Evolutionary conservation across 768 basidiomycete genomes (phyloP), one percentile per base, ranked within the genome.

Genomic region (Panus rudis): DNA sequence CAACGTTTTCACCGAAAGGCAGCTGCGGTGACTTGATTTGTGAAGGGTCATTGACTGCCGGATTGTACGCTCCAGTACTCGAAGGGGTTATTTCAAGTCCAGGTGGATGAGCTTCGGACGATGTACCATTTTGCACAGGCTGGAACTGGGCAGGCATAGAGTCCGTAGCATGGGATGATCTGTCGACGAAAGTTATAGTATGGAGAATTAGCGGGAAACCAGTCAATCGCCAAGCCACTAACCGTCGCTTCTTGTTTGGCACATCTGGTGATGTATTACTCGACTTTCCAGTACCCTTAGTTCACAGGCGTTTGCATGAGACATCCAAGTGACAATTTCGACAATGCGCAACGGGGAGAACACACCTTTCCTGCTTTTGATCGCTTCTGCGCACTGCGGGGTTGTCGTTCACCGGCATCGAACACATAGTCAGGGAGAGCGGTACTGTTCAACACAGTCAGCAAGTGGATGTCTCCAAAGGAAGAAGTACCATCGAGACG

Each of bases 221-320:
- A 17, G 21, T 35, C 33, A 17, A 35, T 7, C 7, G 7, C n/a
- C n/a, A 35, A 35, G n/a, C 27, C 27, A 60, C 56, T 49, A 52
- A 86, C 84, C 82, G 81, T 77, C 77, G 76, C 60, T 81, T 83
- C 71, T 87, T 87, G 57, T 81, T 81, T n/a, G 84, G 84, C 65
- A 78, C 67, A 47, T 86, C 83, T 8, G 81, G 75, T 5, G 81
- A 79, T 4, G 72, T 65, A 48, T 81, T 72, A 49, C 63, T 71
- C 24, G 79, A 75, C 54, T 83, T 84, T 54, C 76, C 73, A 31
- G 69, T 61, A 39, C 69, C 75, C 81, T 85, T 75, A 58, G 57
- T 33, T 37, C 52, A 45, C 6, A 42, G 16, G 26, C 39, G 46
- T 46, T 50, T 31, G 32, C 25, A 45, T 42, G 14, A 50, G 37